These are phyloP conservation scores for Spathaspora arborariae DNA, from an alignment of 805 yeast genomes.

Conservation along the genomic window DNA sequence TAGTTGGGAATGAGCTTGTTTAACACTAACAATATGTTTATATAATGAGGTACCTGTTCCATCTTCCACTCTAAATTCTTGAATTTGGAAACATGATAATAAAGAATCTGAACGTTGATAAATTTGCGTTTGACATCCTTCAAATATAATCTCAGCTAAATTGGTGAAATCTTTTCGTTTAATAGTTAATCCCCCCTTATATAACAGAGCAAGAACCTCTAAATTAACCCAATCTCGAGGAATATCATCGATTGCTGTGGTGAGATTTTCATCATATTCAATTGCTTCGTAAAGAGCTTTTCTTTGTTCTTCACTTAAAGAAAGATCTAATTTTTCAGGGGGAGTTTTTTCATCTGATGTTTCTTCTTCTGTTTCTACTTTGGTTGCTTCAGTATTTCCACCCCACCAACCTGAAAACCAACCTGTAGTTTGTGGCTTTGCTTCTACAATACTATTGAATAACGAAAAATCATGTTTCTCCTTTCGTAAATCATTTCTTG, in stretches of 20 bases:
- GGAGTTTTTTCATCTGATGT: constrained; percentile 18
- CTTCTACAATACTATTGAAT: constrained; percentile 7
- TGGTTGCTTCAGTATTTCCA: constrained; percentile 1
- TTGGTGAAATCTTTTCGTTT: constrained; percentile 39
- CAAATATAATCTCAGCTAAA: constrained; percentile 76
- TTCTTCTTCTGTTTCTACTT: constrained; percentile 23
- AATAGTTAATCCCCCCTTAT: constrained; percentile 74
- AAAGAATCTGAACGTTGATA: constrained; percentile 78
- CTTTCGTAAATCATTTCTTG: constrained; percentile 61
- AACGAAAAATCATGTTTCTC: constrained; percentile 32
- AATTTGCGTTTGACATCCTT: constrained; percentile 72
- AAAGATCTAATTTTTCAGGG: constrained; percentile 29
- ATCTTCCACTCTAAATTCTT: constrained; percentile 83
- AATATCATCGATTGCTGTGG: constrained; percentile 49
- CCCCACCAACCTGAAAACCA: constrained; percentile 77
- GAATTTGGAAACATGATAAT: constrained; percentile 65
- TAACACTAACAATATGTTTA: constrained; percentile 83
- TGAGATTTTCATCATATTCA: constrained; percentile 71
- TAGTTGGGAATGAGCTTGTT: constrained; percentile 47
- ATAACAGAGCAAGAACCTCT: constrained; percentile 63
- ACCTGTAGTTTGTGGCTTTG: constrained; percentile 35
- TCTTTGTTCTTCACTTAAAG: constrained; percentile 78
- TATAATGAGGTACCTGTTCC: constrained; percentile 77
- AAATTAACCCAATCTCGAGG: constrained; percentile 73
- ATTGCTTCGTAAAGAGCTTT: constrained; percentile 90